Base-by-base conservation (phyloP, 164 flowering plant species). In the Kingdonia uniflora region DNA sequence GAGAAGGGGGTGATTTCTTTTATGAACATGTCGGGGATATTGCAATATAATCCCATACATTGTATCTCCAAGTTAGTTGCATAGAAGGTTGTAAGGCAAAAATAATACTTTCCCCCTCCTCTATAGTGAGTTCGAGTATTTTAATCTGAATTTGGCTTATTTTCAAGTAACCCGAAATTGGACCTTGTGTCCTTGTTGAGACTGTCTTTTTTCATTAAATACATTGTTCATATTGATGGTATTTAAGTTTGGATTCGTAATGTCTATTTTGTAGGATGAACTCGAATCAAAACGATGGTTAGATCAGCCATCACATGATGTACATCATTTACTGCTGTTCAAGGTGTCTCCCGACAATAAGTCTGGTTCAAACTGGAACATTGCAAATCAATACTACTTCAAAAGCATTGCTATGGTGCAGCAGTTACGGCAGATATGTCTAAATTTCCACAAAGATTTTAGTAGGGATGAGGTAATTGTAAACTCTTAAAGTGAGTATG, bases 361-460 rank as follows among this genome's bases (percentile, higher is more conserved):
- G 24, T 16, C 73, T 55, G 21, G 26, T 29, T 49, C 48, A 38
- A 71, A 72, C 46, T 88, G 97, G 95, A 75, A 59, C 64, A 48
- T 60, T 4, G 81, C 76, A 42, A 88, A 76, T 59, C 63, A 66
- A 51, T 79, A 64, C 72, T 89, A 88, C 72, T 88, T 76, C 65
- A 81, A 70, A 64, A 78, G 88, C 68, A 49, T 81, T 61, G 82
- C 82, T 23, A 76, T 87, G 42, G 61, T 94, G 63, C 69, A 74
- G 64, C 68, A 58, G 57, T 51, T 86, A 63, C 71, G 66, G 39
- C 71, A 82, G 53, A 68, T 75, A 59, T 69, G 80, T 58, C 58
- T 79, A 29, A 80, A 74, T 49, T 80, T 75, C 54, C 92, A 85
- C 57, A 74, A 76, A 61, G 91, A 88, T 71, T 71, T 92, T 38